Evolutionary conservation across 2,329 filamentous ascomycete species (phyloP).

Genomic region (Cryoendolithus antarcticus): DNA sequence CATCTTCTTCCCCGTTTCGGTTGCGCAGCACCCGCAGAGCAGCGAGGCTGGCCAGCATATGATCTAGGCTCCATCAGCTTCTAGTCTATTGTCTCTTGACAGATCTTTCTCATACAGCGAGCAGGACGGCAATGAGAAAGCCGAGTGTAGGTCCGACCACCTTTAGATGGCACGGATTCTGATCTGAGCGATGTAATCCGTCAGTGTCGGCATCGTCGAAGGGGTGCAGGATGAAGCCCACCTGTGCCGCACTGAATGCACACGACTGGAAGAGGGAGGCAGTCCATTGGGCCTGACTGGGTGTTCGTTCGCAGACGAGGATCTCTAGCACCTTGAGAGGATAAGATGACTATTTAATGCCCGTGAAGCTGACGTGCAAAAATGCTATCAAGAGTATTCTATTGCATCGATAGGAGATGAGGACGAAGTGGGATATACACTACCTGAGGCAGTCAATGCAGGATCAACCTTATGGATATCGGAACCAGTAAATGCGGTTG

Average conservation of each 20-base stretch:
- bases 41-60: constrained; percentile 27
- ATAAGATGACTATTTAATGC: too few species aligned
- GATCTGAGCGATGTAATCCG: constrained; percentile 11
- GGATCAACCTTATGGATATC: too few species aligned
- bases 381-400: too few species aligned
- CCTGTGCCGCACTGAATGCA: constrained; percentile 26
- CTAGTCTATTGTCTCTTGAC: too few species aligned
- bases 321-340: too few species aligned
- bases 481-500: too few species aligned
- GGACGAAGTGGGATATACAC: too few species aligned
- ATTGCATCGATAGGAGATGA: too few species aligned
- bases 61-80: constrained; percentile 6
- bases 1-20: constrained; percentile 24
- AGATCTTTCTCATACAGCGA: constrained; percentile 13
- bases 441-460: too few species aligned
- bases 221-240: background rate
- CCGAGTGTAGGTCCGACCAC: constrained; percentile 27
- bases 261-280: constrained; percentile 19
- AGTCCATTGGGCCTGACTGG: constrained; percentile 5
- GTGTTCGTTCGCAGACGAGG: too few species aligned
- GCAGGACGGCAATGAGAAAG: constrained; percentile 21
- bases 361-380: too few species aligned
- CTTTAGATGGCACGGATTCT: constrained; percentile 28
- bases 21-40: constrained; percentile 26
- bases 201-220: too few species aligned